Evolutionary conservation across 2,329 filamentous ascomycete genomes (phyloP).

Genomic region (Hypoxylon rubiginosum): DNA sequence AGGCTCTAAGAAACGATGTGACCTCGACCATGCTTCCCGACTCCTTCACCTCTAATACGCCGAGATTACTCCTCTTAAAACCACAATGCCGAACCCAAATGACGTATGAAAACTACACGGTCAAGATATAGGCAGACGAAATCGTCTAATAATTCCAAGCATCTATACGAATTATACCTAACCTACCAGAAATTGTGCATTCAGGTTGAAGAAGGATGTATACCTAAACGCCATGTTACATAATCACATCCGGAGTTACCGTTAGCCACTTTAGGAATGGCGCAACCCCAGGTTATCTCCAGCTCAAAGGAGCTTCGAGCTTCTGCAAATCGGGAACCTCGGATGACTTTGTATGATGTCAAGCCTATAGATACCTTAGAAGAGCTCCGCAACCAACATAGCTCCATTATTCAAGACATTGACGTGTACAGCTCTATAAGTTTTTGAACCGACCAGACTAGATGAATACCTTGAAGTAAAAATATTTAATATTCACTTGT

Average conservation of each 20-base stretch:
- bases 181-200: background rate
- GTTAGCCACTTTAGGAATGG: conserved; percentile 25
- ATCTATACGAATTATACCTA: background rate
- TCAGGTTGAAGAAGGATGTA: background rate
- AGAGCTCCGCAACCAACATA: conserved; percentile 12
- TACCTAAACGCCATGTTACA: conserved; percentile 15
- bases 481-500: conserved; percentile 6
- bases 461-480: background rate
- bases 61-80: conserved; percentile 34
- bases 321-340: conserved; percentile 10
- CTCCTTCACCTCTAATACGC: conserved; percentile 26
- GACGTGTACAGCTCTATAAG: conserved; percentile 8
- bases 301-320: conserved; percentile 7
- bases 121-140: background rate
- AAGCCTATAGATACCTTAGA: conserved; percentile 23
- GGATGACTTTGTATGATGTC: conserved; percentile 35
- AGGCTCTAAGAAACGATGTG: conserved; percentile 22
- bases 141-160: background rate
- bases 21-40: conserved; percentile 18
- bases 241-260: conserved; percentile 11
- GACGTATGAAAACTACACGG: conserved; percentile 21
- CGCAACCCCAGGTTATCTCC: background rate
- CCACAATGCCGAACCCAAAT: conserved; percentile 18
- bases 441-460: conserved; percentile 8
- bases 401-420: conserved; percentile 11